These are phyloP conservation scores for Rickenella mellea DNA, from an alignment of 768 basidiomycete genomes.

Conservation along the genomic window DNA sequence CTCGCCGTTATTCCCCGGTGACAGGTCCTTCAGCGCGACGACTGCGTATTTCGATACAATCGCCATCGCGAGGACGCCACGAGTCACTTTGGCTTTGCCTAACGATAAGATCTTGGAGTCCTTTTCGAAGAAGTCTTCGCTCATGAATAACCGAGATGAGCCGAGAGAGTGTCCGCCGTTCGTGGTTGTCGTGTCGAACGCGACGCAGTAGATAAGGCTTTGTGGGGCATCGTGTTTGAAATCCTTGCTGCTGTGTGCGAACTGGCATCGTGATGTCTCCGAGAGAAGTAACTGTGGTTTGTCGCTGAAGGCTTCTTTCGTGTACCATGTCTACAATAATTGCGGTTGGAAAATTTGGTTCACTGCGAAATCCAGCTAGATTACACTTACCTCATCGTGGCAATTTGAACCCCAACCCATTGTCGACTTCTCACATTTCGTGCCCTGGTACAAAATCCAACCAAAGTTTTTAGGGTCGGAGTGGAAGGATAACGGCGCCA, in stretches of 20 bases:
- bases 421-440: conserved; percentile 36
- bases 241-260: conserved; percentile 78
- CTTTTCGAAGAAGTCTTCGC: conserved; percentile 71
- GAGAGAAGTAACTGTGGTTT: conserved; percentile 46
- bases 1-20: conserved; percentile 45
- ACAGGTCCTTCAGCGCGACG: conserved; percentile 73
- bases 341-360: conserved; percentile 4
- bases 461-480: conserved; percentile 62
- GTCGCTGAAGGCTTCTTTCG: conserved; percentile 71
- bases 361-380: conserved; percentile 4
- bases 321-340: conserved; percentile 70
- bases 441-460: conserved; percentile 74
- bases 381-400: conserved; percentile 68
- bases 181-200: conserved; percentile 53
- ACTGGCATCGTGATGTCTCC: conserved; percentile 75
- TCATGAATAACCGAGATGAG: conserved; percentile 70
- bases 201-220: conserved; percentile 85
- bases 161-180: conserved; percentile 35
- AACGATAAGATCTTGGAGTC: conserved; percentile 71
- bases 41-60: conserved; percentile 90
- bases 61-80: conserved; percentile 87
- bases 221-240: conserved; percentile 70
- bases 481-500: conserved; percentile 78
- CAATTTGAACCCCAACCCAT: conserved; percentile 49
- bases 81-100: conserved; percentile 76